Percentiles rank a stretch among this genome's conserved stretches.
Conservation (phyloP, 208 protist genomes). For the Entamoeba moshkovskii region DNA sequence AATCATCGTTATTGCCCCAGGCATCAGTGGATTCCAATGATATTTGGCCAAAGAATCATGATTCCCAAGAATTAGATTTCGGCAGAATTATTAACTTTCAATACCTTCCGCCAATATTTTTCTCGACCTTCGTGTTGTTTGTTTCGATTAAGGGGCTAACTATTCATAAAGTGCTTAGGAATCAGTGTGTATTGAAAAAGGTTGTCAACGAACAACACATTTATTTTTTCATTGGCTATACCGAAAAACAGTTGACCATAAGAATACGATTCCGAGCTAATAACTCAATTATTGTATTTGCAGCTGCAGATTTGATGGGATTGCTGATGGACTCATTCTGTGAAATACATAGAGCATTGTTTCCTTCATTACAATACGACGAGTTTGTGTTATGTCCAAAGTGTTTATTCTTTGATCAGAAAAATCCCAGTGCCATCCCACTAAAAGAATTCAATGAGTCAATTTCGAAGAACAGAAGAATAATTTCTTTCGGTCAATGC, state of each 20-base stretch:
- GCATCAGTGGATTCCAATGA: background rate
- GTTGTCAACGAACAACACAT: background rate
- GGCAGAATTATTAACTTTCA: background rate
- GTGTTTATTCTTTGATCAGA: background rate
- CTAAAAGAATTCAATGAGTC: background rate
- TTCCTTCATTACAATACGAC: background rate
- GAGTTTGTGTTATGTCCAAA: background rate
- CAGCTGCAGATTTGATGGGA: background rate
- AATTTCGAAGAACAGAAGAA: background rate
- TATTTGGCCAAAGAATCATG: background rate
- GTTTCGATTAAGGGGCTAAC: background rate
- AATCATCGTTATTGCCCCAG: background rate
- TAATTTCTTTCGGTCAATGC: background rate
- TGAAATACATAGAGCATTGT: background rate
- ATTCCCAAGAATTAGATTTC: background rate
- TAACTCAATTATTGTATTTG: background rate
- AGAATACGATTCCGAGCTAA: background rate
- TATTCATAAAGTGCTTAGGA: background rate
- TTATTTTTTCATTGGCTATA: background rate
- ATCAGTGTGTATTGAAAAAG: background rate
- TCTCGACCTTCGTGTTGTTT: background rate
- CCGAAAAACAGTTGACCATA: background rate
- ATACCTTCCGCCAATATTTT: background rate
- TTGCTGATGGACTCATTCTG: background rate
- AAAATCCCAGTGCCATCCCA: background rate